Conservation (phyloP, 768 basidiomycete genomes). For the Candolleomyces eurysporus region DNA sequence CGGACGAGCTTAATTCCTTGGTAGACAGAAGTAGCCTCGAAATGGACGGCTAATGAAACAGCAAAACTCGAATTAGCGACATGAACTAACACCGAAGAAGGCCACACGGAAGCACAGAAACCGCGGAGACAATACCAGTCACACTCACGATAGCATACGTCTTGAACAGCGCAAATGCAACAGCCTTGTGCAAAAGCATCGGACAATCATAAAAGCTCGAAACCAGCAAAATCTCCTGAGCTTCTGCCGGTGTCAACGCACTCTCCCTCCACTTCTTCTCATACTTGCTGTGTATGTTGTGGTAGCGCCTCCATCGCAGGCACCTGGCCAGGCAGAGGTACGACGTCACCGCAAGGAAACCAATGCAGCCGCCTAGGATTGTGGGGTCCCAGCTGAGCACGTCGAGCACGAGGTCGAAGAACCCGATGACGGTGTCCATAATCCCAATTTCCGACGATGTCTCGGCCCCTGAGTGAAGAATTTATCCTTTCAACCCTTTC, state of each 20-base stretch:
- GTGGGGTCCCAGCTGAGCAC: too few relatives aligned
- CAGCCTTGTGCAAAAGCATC: conserved; percentile 32
- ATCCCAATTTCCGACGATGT: too few relatives aligned
- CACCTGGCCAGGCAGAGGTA: conserved; percentile 31
- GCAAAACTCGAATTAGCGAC: neutral
- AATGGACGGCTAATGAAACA: conserved; percentile 38
- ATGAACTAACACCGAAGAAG: neutral
- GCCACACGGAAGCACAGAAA: neutral
- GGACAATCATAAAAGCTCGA: conserved; percentile 46
- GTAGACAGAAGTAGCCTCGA: conserved; percentile 42
- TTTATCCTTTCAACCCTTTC: too few relatives aligned
- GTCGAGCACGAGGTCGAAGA: too few relatives aligned
- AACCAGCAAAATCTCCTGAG: conserved; percentile 38
- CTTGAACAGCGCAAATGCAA: conserved; percentile 53
- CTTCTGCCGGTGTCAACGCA: conserved; percentile 42
- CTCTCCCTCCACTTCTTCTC: conserved; percentile 28
- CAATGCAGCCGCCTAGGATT: too few relatives aligned
- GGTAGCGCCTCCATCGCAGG: conserved; percentile 42
- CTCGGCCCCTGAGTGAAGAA: too few relatives aligned
- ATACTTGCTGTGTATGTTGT: conserved; percentile 41
- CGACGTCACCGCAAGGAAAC: neutral
- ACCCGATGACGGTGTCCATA: too few relatives aligned
- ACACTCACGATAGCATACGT: conserved; percentile 46
- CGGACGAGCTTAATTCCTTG: conserved; percentile 33
- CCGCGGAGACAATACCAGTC: neutral